Percentiles rank a stretch among this genome's conserved stretches.
Evolutionary conservation across 2,329 filamentous ascomycete species (phyloP).

Genomic region (Neurospora crassa): DNA sequence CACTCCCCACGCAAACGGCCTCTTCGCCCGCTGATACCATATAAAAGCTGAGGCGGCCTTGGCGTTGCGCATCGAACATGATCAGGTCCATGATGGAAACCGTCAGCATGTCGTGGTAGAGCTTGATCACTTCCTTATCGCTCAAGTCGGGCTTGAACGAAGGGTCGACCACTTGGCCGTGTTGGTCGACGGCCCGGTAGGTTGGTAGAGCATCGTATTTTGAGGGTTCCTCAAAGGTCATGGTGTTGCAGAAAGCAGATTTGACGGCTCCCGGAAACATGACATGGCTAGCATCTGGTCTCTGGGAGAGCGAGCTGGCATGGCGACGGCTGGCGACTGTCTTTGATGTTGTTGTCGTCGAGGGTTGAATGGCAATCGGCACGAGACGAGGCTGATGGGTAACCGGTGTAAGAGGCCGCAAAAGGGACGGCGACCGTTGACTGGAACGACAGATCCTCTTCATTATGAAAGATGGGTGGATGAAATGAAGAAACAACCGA

Average conservation of each 20-base stretch:
- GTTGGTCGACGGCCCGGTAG: constrained; percentile 83
- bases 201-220: constrained; percentile 72
- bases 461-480: constrained; percentile 6
- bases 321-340: constrained; percentile 21
- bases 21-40: constrained; percentile 96
- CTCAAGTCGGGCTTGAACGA: constrained; percentile 58
- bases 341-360: constrained; percentile 1
- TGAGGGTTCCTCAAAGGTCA: constrained; percentile 68
- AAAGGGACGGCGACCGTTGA: neutral
- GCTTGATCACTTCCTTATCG: constrained; percentile 49
- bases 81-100: constrained; percentile 86
- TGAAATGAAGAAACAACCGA: neutral
- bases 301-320: constrained; percentile 44
- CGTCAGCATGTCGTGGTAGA: constrained; percentile 57
- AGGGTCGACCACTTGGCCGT: constrained; percentile 73
- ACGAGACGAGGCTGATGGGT: constrained; percentile 13
- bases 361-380: constrained; percentile 5
- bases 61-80: constrained; percentile 96
- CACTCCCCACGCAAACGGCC: constrained; percentile 82
- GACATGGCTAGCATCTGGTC: constrained; percentile 44
- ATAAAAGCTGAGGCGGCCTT: constrained; percentile 92
- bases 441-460: constrained; percentile 11
- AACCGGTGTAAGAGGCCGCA: constrained; percentile 17
- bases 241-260: constrained; percentile 76
- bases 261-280: constrained; percentile 94